Base-by-base conservation (phyloP, 768 basidiomycete species). In the Plicaturopsis crispa region DNA sequence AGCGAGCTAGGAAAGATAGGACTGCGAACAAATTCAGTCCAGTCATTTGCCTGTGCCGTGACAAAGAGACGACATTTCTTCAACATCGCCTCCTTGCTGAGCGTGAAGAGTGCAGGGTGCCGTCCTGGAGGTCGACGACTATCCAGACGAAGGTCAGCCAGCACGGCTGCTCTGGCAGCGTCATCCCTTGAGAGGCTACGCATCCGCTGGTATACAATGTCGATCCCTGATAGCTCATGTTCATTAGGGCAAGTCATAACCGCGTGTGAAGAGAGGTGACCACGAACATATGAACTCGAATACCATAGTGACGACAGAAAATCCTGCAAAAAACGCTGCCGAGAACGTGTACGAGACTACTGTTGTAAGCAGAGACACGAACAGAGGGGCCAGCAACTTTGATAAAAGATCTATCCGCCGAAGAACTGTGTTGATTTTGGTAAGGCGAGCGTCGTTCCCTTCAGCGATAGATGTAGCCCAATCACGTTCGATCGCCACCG, bases 361-460 rank as follows among this genome's bases (percentile, higher is more conserved):
- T 4, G 54, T 61, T 0, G 72, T 68, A 30, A 75, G 54, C 6
- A 66, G 52, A 0, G 70, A 72, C 4, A 71, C 71, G 40, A 77
- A 70, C 3, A 75, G 54, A 0, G 74, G 74, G 0, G 72, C 61
- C 3, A 70, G 33, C 4, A 77, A 63, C 46, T 74, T 70, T 49
- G 65, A 71, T 4, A 69, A 48, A 1, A 77, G 59, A 45, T 77
- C 68, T 12, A 65, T 62, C 6, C 60, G 58, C 24, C 62, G 46
- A 31, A 67, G 54, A 33, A 49, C 64, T 3, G 69, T 66, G 45
- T 75, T 75, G 17, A 75, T 48, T 13, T 45, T 57, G 1, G 68
- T 66, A 6, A 75, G 56, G 2, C 45, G 43, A 1, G 41, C 46
- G 1, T 59, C 52, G 18, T 58, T 59, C 0, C 54, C 61, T 2